These are phyloP conservation scores for Pythium grandisporangium DNA, from an alignment of 352 stramenopile species.

Conservation along the genomic window DNA sequence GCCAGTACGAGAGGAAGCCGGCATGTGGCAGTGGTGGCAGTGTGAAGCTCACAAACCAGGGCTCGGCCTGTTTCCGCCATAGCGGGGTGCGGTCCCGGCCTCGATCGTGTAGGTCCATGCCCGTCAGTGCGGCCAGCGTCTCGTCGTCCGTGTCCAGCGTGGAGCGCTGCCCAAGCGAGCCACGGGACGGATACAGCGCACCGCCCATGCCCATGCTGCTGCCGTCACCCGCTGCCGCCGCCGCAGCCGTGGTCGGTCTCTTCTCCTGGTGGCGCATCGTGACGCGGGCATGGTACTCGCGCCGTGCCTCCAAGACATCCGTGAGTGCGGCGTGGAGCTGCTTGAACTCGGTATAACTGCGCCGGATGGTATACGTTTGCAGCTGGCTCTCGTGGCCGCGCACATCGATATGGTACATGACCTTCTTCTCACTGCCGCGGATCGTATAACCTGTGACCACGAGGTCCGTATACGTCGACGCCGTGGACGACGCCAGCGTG, in stretches of 20 bases:
- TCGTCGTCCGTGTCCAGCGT: not conserved
- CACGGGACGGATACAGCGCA: no score
- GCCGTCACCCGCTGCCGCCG: no score
- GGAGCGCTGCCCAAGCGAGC: not conserved
- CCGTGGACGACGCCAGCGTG: conserved; percentile 5
- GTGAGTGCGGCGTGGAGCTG: conserved; percentile 56
- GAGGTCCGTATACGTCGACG: conserved; percentile 31
- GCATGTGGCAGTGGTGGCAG: conserved; percentile 64
- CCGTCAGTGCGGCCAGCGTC: not conserved
- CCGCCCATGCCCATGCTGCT: no score
- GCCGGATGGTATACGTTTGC: conserved; percentile 80
- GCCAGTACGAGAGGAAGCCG: conserved; percentile 72
- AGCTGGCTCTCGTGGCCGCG: conserved; percentile 58
- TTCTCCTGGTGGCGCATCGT: conserved; percentile 1
- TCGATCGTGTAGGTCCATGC: no score
- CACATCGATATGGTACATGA: conserved; percentile 87
- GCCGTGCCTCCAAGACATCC: conserved; percentile 51
- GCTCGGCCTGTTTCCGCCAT: conserved; percentile 47
- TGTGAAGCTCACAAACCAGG: conserved; percentile 43
- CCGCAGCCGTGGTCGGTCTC: no score
- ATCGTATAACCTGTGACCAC: conserved; percentile 68
- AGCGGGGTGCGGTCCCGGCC: no score
- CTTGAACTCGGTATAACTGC: conserved; percentile 81
- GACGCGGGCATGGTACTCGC: conserved; percentile 32
- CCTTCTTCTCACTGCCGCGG: conserved; percentile 55